Base-by-base conservation (phyloP, 139 green algal species). In the Microglena sp. region DNA sequence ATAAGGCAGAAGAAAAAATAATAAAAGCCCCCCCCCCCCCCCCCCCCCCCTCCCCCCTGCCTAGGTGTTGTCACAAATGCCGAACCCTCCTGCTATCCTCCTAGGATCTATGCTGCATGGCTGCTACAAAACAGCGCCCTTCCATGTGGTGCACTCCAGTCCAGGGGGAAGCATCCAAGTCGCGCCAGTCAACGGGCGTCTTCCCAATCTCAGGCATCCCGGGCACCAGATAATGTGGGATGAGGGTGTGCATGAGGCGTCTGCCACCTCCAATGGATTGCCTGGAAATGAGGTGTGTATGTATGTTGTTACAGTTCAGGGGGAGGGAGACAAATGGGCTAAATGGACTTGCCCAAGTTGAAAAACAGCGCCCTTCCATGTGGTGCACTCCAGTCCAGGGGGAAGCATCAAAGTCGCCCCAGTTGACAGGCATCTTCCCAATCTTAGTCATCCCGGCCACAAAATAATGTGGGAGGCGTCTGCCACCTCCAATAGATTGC, bases 111-210 rank as follows among this genome's bases (percentile, higher is more conserved):
- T 56, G 32, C 36, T n/a, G 24, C 7, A 3, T 64, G 26, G 44
- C 62, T 1, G 55, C 53, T 0, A 2, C 0, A 2, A 3, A 66
- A 24, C 66, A 36, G 0, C 40, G 7, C 33, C 46, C 3, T 33
- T 27, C 26, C 53, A 58, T 2, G 57, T 79, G 0, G 45, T 75
- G 15, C 72, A 79, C 21, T 53, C 67, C 2, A 57, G 66, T 2
- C n/a, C n/a, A n/a, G 24, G 66, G 22, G 72, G 72, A 15, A 33
- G 22, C 0, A 33, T 64, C 24, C 59, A 40, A 1, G 2, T 79
- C 2, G 72, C 67, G 0, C 30, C 43, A 5, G 57, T 74, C 2
- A 46, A 54, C 30, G 7, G 63, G 18, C 11, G 15, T 0, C 55
- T 70, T 3, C 40, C 69, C 4, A 8, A 18, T 22, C 35, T 73